Percentiles rank a stretch among this genome's conserved stretches.
These are phyloP conservation scores for Aureobasidium musti DNA, from an alignment of 2,329 filamentous ascomycete genomes.

Conservation along the genomic window DNA sequence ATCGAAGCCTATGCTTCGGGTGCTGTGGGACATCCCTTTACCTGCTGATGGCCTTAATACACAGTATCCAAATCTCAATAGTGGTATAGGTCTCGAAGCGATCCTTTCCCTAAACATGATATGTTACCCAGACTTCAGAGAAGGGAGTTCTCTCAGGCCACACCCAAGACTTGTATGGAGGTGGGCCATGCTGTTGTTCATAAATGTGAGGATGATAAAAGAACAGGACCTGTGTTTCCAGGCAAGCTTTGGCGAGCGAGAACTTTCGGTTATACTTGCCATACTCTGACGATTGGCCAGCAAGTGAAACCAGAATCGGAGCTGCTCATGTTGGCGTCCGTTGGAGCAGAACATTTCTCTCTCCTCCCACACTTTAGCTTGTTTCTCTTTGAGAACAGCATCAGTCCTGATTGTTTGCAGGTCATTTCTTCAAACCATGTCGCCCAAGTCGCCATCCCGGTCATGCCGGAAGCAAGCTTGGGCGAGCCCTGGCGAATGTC, in stretches of 20 bases:
- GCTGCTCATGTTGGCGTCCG: constrained; percentile 19
- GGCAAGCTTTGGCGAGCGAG: not conserved
- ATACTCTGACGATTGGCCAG: constrained; percentile 13
- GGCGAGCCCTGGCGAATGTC: constrained; percentile 3
- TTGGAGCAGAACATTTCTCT: constrained; percentile 16
- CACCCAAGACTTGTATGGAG: not conserved
- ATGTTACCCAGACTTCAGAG: not conserved
- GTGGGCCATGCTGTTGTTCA: not conserved
- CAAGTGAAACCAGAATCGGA: constrained; percentile 21
- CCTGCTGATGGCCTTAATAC: constrained; percentile 30
- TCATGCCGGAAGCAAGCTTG: not conserved
- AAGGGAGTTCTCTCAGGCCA: too few relatives aligned
- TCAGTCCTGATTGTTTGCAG: constrained; percentile 11
- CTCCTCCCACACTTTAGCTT: constrained; percentile 10
- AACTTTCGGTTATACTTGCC: not conserved
- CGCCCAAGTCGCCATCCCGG: not conserved
- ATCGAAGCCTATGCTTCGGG: constrained; percentile 41
- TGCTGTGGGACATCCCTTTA: constrained; percentile 37
- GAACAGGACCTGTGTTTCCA: not conserved
- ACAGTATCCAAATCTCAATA: not conserved
- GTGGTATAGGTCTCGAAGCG: not conserved
- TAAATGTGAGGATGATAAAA: not conserved
- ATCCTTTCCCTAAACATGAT: not conserved
- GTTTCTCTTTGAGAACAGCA: constrained; percentile 19
- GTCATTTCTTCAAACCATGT: constrained; percentile 5